Evolutionary conservation across 2,329 filamentous ascomycete species (phyloP).

Genomic region (Diplodia seriata): DNA sequence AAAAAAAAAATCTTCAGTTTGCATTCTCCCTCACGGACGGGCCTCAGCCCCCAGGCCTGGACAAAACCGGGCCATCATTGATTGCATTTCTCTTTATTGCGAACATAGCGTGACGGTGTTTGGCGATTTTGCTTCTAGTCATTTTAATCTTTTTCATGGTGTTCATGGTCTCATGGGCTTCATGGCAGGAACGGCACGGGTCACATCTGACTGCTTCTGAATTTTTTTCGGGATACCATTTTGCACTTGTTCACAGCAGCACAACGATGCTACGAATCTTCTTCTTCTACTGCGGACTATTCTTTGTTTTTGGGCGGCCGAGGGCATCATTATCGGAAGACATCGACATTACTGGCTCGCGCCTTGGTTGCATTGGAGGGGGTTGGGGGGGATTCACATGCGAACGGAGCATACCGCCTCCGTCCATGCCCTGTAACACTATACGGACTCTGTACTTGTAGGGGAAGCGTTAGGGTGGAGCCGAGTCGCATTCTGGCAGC

Average conservation of each 20-base stretch:
- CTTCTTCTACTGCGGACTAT: conserved; percentile 38
- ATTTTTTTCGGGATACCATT: conserved; percentile 45
- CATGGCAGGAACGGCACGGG: conserved; percentile 27
- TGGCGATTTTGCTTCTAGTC: conserved; percentile 28
- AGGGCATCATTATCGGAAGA: conserved; percentile 16
- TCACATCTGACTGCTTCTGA: conserved; percentile 38
- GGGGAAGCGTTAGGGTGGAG: conserved; percentile 38
- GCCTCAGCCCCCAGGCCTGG: conserved; percentile 4
- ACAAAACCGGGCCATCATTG: conserved; percentile 17
- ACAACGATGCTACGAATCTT: conserved; percentile 50
- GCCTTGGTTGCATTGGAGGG: conserved; percentile 41
- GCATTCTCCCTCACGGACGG: conserved; percentile 9
- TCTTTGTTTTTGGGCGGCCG: conserved; percentile 38
- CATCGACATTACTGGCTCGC: conserved; percentile 45
- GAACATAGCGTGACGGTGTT: conserved; percentile 33
- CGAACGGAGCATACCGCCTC: conserved; percentile 36
- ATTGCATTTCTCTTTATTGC: conserved; percentile 32
- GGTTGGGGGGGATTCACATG: conserved; percentile 35
- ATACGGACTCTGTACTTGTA: conserved; percentile 51
- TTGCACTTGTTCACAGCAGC: conserved; percentile 36
- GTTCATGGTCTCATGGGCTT: conserved; percentile 22
- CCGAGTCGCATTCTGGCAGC: conserved; percentile 42
- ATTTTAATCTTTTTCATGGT: conserved; percentile 26
- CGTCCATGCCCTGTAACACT: conserved; percentile 48
- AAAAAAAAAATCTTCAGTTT: conserved; percentile 28